phyloP scores from a whole-genome alignment of 1,139 yeast species.

The Kodamaea arcana region DNA sequence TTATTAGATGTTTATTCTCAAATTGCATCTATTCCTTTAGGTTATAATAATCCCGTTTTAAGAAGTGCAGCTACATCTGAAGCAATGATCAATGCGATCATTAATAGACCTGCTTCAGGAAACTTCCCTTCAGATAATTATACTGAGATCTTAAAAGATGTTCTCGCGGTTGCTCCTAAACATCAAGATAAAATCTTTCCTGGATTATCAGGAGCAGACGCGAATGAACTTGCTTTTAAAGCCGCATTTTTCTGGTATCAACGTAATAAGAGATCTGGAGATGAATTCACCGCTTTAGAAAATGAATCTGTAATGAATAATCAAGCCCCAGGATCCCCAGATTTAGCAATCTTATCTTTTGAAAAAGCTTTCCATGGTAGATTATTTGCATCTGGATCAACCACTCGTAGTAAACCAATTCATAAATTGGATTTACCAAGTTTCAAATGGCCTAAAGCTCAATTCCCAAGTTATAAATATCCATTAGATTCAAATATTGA shows the following conservation, averaged over 20 bases:
- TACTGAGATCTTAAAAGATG: slow-evolving; percentile 51
- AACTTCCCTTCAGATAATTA: slow-evolving; percentile 68
- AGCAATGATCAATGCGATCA: slow-evolving; percentile 62
- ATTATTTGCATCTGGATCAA: slow-evolving; percentile 71
- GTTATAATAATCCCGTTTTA: slow-evolving; percentile 74
- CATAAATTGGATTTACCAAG: slow-evolving; percentile 84
- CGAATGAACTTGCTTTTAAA: slow-evolving; percentile 80
- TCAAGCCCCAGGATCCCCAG: slow-evolving; percentile 71
- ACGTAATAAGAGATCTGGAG: slow-evolving; percentile 50
- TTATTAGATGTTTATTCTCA: slow-evolving; percentile 72
- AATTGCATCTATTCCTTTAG: slow-evolving; percentile 73
- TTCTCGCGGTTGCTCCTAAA: slow-evolving; percentile 65
- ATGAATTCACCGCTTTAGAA: slow-evolving; percentile 57
- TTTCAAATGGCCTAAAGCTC: slow-evolving; percentile 84
- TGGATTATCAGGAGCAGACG: slow-evolving; percentile 79
- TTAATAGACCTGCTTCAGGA: slow-evolving; percentile 75
- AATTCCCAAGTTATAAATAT: slow-evolving; percentile 70
- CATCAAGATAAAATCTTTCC: slow-evolving; percentile 70
- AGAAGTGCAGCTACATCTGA: slow-evolving; percentile 59
- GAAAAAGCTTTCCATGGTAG: slow-evolving; percentile 80
- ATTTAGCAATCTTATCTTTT: slow-evolving; percentile 68
- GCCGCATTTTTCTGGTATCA: slow-evolving; percentile 80
- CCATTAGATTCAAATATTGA: slow-evolving; percentile 58
- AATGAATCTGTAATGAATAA: slow-evolving; percentile 59
- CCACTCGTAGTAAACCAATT: slow-evolving; percentile 77